These are phyloP conservation scores for Fusarium sp. DNA, from an alignment of 2,329 filamentous ascomycete species.

Conservation along the genomic window DNA sequence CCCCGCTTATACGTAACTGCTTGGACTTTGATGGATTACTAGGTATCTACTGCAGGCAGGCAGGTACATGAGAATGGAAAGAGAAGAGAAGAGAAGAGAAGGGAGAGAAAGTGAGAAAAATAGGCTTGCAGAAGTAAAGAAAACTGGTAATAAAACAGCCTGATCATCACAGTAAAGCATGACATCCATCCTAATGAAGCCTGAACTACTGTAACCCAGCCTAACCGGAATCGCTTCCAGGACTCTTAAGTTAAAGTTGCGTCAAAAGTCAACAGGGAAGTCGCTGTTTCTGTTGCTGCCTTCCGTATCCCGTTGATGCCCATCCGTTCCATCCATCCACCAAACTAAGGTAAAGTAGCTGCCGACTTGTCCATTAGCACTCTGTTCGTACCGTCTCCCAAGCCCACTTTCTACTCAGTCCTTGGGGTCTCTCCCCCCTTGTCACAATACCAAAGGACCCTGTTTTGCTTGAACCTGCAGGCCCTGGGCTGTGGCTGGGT, in stretches of 20 bases:
- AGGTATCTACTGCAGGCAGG: background rate
- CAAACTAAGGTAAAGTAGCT: constrained; percentile 23
- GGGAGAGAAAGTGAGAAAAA: background rate
- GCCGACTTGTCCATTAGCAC: constrained; percentile 17
- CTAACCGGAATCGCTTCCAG: background rate
- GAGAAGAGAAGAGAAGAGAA: background rate
- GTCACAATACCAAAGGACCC: constrained; percentile 38
- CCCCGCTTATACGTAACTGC: constrained; percentile 22
- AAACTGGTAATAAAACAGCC: constrained; percentile 6
- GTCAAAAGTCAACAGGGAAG: constrained; percentile 26
- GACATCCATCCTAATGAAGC: background rate
- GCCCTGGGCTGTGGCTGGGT: constrained; percentile 29
- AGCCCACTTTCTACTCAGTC: constrained; percentile 28
- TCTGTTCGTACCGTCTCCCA: constrained; percentile 12
- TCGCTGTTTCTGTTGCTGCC: constrained; percentile 35
- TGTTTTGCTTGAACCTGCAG: constrained; percentile 31
- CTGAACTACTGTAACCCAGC: background rate
- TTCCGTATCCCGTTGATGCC: constrained; percentile 40
- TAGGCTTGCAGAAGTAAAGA: background rate
- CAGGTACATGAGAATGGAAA: background rate
- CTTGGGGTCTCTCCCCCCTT: constrained; percentile 14
- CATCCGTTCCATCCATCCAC: constrained; percentile 38
- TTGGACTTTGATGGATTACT: background rate
- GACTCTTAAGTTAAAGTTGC: background rate
- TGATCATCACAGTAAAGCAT: constrained; percentile 5